Evolutionary conservation across 306 rosid genomes (phyloP), one percentile per base, ranked within the genome.

Genomic region (Sophora flavescens): DNA sequence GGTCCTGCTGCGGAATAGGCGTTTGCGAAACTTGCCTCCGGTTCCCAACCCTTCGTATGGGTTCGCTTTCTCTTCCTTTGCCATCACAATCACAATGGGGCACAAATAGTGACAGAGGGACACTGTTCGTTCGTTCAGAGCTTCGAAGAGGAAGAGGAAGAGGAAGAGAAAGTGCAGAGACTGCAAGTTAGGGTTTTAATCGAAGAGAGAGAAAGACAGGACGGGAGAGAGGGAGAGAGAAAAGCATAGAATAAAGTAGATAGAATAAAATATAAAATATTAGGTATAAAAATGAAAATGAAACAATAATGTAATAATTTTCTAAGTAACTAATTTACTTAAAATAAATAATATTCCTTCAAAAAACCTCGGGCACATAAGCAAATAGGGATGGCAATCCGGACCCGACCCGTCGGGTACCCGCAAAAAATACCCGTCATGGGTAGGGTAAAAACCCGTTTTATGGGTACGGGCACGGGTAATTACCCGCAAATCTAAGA

Each of bases 21-120:
- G 80, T 84, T 89, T 89, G 47, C 89, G 91, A 30, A 95, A 90
- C 88, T 95, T 95, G 17, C 99, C 99, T 44, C 99, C 97, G 5
- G 88, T 66, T 12, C 93, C 89, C 33, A 65, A 68, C 15, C 88
- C 88, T 81, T 77, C 91, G 82, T 83, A 91, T 8, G 81, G 79
- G 36, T 88, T 85, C 78, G 82, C 62, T 7, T 42, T 81, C 74
- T 16, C 92, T 68, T 92, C 88, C 74, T 88, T 84, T 78, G 87
- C 85, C 87, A 93, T 86, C 75, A 76, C 79, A 89, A 85, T 84
- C 53, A 54, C 0, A 63, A 15, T 6, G 28, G 38, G 6, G 2
- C 32, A 36, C n/a, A 9, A 10, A 39, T 6, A 42, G 32, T 3
- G 39, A 33, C 9, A 44, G 42, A 35, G 11, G 15, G 56, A 8